Conservation (phyloP, 208 protist species). For the Leishmania guyanensis region DNA sequence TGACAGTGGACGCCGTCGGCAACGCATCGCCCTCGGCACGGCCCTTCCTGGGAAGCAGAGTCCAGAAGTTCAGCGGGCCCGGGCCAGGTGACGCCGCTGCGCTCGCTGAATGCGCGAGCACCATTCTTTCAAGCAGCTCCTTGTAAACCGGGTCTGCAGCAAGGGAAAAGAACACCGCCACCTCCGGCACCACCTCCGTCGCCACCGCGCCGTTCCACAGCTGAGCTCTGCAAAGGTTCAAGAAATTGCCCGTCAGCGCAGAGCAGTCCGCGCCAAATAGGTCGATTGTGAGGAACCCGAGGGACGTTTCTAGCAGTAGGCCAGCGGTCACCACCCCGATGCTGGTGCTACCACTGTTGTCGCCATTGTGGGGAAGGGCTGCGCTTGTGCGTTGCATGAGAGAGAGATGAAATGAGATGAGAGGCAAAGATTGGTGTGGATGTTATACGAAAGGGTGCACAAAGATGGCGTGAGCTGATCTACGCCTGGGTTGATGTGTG, state of each 20-base stretch:
- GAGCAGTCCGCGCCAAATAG: slow-evolving; percentile 73
- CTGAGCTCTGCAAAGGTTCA: slow-evolving; percentile 71
- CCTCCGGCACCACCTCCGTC: slow-evolving; percentile 64
- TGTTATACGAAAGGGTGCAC: not conserved
- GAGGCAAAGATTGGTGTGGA: not conserved
- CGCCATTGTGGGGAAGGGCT: not conserved
- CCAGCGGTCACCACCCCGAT: slow-evolving; percentile 24
- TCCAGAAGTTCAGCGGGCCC: slow-evolving; percentile 9
- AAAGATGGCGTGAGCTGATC: not conserved
- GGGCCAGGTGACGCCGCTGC: not conserved
- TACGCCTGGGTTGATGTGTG: not conserved
- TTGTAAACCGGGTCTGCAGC: slow-evolving; percentile 23
- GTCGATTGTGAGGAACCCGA: slow-evolving; percentile 64
- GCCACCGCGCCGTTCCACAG: slow-evolving; percentile 73
- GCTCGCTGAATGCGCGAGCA: not conserved
- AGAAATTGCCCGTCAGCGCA: slow-evolving; percentile 50
- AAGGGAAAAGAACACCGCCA: slow-evolving; percentile 69
- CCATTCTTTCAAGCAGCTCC: not conserved
- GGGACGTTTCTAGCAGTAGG: slow-evolving; percentile 72
- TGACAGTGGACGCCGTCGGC: not conserved
- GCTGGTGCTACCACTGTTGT: not conserved
- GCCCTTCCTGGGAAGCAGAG: slow-evolving; percentile 14
- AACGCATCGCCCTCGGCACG: not conserved
- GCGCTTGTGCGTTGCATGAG: not conserved
- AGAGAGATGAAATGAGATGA: not conserved